Evolutionary conservation across 768 basidiomycete species (phyloP).

Genomic region (button mushroom (Agaricus bisporus)): DNA sequence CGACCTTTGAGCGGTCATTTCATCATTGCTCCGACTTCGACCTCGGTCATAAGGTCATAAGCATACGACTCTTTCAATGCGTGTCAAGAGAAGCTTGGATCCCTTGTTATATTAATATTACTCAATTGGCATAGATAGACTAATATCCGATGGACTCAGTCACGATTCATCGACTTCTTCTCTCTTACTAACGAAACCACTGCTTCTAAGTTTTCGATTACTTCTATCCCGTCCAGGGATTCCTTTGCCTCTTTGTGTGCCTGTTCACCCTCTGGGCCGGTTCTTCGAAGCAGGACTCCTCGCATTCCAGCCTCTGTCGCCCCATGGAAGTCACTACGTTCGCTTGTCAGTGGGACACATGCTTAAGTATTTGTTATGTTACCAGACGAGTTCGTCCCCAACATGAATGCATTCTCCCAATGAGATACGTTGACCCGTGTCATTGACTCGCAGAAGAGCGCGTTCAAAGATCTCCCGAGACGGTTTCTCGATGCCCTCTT

Average conservation of each 20-base stretch:
- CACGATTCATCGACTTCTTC: not conserved
- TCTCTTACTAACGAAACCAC: conserved; percentile 17
- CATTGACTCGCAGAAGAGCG: conserved; percentile 27
- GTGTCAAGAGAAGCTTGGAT: not conserved
- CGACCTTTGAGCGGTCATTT: conserved; percentile 14
- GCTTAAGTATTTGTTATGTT: conserved; percentile 14
- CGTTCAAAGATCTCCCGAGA: conserved; percentile 49
- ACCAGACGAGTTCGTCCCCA: conserved; percentile 71
- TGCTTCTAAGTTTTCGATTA: conserved; percentile 26
- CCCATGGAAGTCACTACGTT: conserved; percentile 58
- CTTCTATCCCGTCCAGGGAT: conserved; percentile 26
- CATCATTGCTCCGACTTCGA: conserved; percentile 8
- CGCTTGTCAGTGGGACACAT: not conserved
- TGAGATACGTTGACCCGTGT: conserved; percentile 19
- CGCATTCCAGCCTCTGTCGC: conserved; percentile 49
- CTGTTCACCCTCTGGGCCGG: conserved; percentile 39
- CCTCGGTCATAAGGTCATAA: not conserved
- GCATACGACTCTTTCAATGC: not conserved
- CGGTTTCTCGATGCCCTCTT: conserved; percentile 67
- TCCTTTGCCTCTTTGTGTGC: conserved; percentile 39
- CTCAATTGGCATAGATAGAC: not conserved
- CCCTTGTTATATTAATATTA: not conserved
- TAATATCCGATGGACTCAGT: not conserved
- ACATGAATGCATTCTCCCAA: conserved; percentile 55
- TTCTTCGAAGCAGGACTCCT: conserved; percentile 51